Percentiles rank a stretch among this genome's conserved stretches.
phyloP scores from a whole-genome alignment of 1,284 basidiomycete genomes.

The Cryptococcus sp. region DNA sequence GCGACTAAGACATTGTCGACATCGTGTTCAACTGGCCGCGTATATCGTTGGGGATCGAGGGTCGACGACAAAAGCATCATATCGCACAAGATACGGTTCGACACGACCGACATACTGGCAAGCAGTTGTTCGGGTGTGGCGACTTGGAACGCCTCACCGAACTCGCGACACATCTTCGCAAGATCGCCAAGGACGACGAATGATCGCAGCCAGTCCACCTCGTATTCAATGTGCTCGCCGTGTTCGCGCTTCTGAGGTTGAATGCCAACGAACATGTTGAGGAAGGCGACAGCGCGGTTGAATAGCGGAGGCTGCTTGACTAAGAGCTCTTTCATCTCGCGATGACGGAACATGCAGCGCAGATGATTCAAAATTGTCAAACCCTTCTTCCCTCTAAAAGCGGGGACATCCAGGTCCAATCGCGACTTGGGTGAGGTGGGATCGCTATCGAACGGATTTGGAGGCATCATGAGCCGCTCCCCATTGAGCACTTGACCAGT shows the following conservation, averaged over 20 bases:
- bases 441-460: constrained; percentile 12
- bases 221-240: constrained; percentile 84
- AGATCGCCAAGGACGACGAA: constrained; percentile 89
- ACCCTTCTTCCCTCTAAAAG: constrained; percentile 91
- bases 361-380: constrained; percentile 86
- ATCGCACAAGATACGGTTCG: constrained; percentile 71
- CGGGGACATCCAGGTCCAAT: constrained; percentile 76
- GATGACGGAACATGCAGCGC: constrained; percentile 62
- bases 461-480: constrained; percentile 27
- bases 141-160: constrained; percentile 75
- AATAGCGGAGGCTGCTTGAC: constrained; percentile 66
- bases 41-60: constrained; percentile 67
- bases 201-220: constrained; percentile 91
- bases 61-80: constrained; percentile 44
- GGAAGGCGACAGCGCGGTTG: constrained; percentile 62
- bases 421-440: constrained; percentile 32
- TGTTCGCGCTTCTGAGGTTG: constrained; percentile 84
- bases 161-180: constrained; percentile 80
- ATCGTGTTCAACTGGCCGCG: constrained; percentile 63
- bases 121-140: constrained; percentile 62
- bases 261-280: constrained; percentile 85
- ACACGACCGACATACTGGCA: constrained; percentile 67
- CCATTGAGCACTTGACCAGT: constrained; percentile 68
- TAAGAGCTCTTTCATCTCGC: constrained; percentile 74
- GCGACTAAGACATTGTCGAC: constrained; percentile 29